Evolutionary conservation across 352 stramenopile genomes (phyloP).

Genomic region (Phytophthora pini): DNA sequence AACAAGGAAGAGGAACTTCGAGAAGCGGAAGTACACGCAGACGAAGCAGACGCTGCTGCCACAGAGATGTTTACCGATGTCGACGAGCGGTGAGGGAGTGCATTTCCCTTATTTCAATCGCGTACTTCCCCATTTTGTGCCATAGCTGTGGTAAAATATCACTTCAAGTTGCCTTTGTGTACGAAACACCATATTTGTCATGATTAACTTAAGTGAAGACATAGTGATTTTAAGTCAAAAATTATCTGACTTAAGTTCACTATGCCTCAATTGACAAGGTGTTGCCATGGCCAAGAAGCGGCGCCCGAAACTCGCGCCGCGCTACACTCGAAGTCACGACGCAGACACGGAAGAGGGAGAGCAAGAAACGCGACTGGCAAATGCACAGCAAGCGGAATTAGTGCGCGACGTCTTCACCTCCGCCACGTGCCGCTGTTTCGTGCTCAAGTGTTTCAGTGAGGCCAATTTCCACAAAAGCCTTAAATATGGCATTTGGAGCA

Average conservation of each 20-base stretch:
- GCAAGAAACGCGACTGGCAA: constrained; percentile 12
- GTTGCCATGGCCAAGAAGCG: constrained; percentile 27
- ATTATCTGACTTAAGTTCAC: too few relatives aligned
- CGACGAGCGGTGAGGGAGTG: constrained; percentile 10
- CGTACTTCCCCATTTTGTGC: too few relatives aligned
- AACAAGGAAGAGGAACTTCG: constrained; percentile 37
- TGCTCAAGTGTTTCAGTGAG: constrained; percentile 88
- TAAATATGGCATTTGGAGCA: constrained; percentile 86
- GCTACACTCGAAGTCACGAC: constrained; percentile 30
- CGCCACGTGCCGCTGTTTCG: constrained; percentile 78
- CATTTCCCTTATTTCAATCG: not conserved
- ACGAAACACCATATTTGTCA: not conserved
- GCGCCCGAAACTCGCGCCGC: constrained; percentile 54
- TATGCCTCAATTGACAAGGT: too few relatives aligned
- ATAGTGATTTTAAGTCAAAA: too few relatives aligned
- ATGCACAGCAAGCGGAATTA: constrained; percentile 40
- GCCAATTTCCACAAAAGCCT: constrained; percentile 88
- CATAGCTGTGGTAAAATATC: not conserved
- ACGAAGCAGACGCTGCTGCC: not conserved
- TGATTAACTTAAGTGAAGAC: not conserved
- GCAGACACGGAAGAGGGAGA: not conserved
- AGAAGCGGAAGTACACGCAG: constrained; percentile 23
- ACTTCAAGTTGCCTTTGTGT: constrained; percentile 1
- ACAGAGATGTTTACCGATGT: constrained; percentile 4
- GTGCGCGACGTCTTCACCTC: constrained; percentile 65